phyloP scores from a whole-genome alignment of 257 asterid species.

The Forsythia suspensa region DNA sequence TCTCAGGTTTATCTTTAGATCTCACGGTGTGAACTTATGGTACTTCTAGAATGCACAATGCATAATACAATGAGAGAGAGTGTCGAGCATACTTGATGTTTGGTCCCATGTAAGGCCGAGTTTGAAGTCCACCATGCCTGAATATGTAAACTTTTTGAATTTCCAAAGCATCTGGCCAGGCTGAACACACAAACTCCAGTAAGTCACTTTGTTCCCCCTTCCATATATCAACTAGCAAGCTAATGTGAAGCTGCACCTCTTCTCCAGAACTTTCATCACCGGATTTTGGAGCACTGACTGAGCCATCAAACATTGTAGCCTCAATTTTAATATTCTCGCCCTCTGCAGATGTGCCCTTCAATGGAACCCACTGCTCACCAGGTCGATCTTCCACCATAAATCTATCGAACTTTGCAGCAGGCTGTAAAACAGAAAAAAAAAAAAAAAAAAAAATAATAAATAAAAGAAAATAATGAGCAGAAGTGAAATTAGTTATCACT shows the following conservation, averaged over 20 bases:
- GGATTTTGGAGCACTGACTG: conserved; percentile 20
- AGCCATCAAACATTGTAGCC: conserved; percentile 64
- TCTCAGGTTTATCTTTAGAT: background rate
- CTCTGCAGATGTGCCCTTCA: conserved; percentile 33
- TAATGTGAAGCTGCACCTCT: conserved; percentile 41
- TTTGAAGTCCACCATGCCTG: conserved; percentile 27
- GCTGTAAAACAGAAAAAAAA: conserved; percentile 28
- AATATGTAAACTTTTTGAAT: conserved; percentile 51
- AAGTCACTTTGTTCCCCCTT: conserved; percentile 39
- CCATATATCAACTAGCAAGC: conserved; percentile 56
- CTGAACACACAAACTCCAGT: conserved; percentile 60
- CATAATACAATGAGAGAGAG: conserved; percentile 4
- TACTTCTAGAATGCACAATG: background rate
- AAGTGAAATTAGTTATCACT: background rate
- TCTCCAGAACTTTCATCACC: conserved; percentile 35
- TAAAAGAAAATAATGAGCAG: background rate
- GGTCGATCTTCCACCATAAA: conserved; percentile 52
- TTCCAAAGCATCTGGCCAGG: conserved; percentile 56
- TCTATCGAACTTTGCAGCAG: conserved; percentile 30
- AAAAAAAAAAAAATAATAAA: background rate
- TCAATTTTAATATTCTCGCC: conserved; percentile 55
- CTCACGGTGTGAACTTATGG: background rate
- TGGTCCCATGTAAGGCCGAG: conserved; percentile 64
- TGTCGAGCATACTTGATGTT: conserved; percentile 40
- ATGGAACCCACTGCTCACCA: conserved; percentile 54